phyloP scores from a whole-genome alignment of 176 grass and related monocot genomes.

The Ensete glaucum region DNA sequence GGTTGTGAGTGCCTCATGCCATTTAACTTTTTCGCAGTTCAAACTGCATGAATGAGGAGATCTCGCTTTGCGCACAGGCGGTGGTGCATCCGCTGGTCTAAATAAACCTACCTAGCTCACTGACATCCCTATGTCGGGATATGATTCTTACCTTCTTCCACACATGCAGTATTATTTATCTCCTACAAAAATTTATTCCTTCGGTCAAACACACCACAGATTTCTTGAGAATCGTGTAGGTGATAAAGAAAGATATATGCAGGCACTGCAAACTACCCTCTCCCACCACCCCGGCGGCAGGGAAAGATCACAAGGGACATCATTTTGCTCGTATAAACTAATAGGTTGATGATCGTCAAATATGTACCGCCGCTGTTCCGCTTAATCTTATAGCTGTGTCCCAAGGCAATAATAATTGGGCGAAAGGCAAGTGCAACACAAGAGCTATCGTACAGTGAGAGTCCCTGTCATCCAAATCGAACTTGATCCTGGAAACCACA shows the following conservation, averaged over 20 bases:
- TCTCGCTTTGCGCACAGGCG: background rate
- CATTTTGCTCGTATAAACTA: too few relatives aligned
- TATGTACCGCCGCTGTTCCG: too few relatives aligned
- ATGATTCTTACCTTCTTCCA: background rate
- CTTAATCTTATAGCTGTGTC: too few relatives aligned
- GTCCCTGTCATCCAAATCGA: too few relatives aligned
- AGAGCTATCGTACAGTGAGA: too few relatives aligned
- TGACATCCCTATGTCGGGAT: background rate
- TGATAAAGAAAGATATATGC: background rate
- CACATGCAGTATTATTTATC: background rate
- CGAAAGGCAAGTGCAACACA: too few relatives aligned
- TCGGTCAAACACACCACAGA: background rate
- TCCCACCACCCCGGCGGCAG: too few relatives aligned
- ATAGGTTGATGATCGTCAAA: too few relatives aligned
- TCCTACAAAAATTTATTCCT: background rate
- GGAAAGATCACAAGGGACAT: too few relatives aligned
- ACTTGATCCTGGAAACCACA: too few relatives aligned
- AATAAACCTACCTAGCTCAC: background rate
- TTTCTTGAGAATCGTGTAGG: background rate
- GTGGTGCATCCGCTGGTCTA: background rate
- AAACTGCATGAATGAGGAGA: background rate
- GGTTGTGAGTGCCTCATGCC: too few relatives aligned
- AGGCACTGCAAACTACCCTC: background rate
- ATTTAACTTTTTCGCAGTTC: background rate
- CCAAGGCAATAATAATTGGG: too few relatives aligned